Evolutionary conservation across 2,329 filamentous ascomycete genomes (phyloP).

Genomic region (Monilinia fructicola): DNA sequence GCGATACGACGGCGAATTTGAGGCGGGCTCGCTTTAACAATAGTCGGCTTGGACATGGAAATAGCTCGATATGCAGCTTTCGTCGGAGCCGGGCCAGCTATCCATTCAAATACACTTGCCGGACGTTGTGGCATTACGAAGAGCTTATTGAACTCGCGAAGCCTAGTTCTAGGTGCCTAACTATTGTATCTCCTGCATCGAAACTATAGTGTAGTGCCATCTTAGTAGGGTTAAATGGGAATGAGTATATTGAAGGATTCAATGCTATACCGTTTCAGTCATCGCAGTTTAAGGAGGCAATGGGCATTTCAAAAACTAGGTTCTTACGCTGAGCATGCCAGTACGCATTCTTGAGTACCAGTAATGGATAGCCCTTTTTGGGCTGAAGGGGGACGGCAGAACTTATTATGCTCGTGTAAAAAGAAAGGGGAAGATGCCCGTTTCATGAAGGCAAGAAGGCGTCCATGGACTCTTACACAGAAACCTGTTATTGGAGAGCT

Average conservation of each 20-base stretch:
- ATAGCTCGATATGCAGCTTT: slow-evolving; percentile 14
- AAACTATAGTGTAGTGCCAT: neutral
- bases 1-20: neutral
- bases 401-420: neutral
- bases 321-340: neutral
- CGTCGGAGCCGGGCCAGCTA: slow-evolving; percentile 7
- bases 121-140: slow-evolving; percentile 17
- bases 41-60: neutral
- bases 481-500: neutral
- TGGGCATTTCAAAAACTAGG: neutral
- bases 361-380: neutral
- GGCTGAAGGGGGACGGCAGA: too few relatives aligned
- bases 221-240: neutral
- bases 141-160: neutral
- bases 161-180: neutral
- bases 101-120: slow-evolving; percentile 10
- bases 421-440: neutral
- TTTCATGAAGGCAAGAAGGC: neutral
- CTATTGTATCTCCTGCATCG: neutral
- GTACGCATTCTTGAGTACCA: neutral
- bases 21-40: neutral
- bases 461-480: neutral
- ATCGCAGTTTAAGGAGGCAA: too few relatives aligned
- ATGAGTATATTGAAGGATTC: neutral
- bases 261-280: neutral